Evolutionary conservation across 2,329 filamentous ascomycete species (phyloP).

Genomic region (Cyphellophora europaea): DNA sequence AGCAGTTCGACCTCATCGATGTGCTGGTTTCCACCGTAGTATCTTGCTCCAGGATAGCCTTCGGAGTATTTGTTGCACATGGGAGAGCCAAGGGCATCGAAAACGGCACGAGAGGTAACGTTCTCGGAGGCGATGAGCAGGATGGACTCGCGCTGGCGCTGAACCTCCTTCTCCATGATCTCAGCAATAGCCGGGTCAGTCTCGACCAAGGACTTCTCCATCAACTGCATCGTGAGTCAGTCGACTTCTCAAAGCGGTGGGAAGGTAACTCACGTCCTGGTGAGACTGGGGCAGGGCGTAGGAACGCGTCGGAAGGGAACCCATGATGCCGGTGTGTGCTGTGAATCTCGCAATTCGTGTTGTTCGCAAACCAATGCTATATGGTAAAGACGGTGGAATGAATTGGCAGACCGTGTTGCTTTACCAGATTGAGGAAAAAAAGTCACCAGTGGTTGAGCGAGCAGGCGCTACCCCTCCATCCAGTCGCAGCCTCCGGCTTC

Average conservation of each 20-base stretch:
- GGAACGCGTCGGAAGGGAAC: constrained; percentile 17
- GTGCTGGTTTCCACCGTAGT: constrained; percentile 94
- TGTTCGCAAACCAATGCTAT: too few species aligned
- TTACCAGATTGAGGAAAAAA: too few species aligned
- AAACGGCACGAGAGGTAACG: constrained; percentile 85
- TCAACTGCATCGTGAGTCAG: constrained; percentile 56
- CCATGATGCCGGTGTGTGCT: background rate
- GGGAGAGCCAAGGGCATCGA: constrained; percentile 83
- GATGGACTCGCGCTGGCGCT: constrained; percentile 94
- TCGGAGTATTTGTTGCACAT: constrained; percentile 99
- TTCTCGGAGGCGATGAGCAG: constrained; percentile 95
- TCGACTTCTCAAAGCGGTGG: constrained; percentile 8
- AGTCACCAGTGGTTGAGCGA: too few species aligned
- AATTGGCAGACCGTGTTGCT: too few species aligned
- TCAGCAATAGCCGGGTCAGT: constrained; percentile 87
- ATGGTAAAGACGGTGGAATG: too few species aligned
- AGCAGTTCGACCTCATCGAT: constrained; percentile 85
- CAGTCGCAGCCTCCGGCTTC: too few species aligned
- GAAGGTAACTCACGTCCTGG: constrained; percentile 46
- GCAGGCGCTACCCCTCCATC: too few species aligned
- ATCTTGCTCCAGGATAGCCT: constrained; percentile 89
- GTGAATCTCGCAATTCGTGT: too few species aligned
- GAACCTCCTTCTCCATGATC: constrained; percentile 96
- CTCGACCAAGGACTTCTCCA: constrained; percentile 88
- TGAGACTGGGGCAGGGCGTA: constrained; percentile 60